A percentile compares a stretch with the other conserved stretches of the same genome.
phyloP scores from a whole-genome alignment of 2,329 filamentous ascomycete genomes.

The Colletotrichum sp. region DNA sequence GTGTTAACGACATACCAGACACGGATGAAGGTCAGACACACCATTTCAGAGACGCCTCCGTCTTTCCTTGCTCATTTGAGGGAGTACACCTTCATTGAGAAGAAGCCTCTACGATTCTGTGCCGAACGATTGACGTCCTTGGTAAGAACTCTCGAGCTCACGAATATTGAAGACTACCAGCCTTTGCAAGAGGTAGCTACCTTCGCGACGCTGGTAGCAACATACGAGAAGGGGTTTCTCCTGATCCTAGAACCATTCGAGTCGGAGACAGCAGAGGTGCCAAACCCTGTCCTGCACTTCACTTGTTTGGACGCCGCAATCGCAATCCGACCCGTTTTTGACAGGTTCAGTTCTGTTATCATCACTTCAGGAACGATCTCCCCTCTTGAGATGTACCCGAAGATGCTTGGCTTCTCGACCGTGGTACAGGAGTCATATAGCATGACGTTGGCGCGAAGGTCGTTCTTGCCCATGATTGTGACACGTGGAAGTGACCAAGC shows the following conservation, averaged over 20 bases:
- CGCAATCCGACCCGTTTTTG: slow-evolving; percentile 96
- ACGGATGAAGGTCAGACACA: slow-evolving; percentile 96
- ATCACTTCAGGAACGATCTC: slow-evolving; percentile 98
- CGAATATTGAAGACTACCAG: slow-evolving; percentile 98
- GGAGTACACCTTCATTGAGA: slow-evolving; percentile 97
- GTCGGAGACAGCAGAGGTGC: slow-evolving; percentile 92
- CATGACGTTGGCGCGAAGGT: slow-evolving; percentile 92
- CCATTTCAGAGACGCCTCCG: slow-evolving; percentile 94
- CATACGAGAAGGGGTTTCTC: slow-evolving; percentile 95
- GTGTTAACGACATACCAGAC: slow-evolving; percentile 57
- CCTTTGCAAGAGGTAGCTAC: slow-evolving; percentile 96
- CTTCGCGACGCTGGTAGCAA: slow-evolving; percentile 94
- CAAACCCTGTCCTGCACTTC: slow-evolving; percentile 96
- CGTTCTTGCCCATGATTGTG: slow-evolving; percentile 98
- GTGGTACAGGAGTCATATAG: slow-evolving; percentile 97
- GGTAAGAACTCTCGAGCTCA: slow-evolving; percentile 91
- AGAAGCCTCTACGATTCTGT: slow-evolving; percentile 93
- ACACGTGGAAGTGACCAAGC: slow-evolving; percentile 94
- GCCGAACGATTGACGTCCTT: slow-evolving; percentile 93
- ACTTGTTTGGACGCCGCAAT: slow-evolving; percentile 97
- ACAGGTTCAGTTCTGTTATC: slow-evolving; percentile 96
- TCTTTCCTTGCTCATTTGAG: slow-evolving; percentile 93
- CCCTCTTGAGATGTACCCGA: slow-evolving; percentile 97
- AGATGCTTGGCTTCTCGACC: slow-evolving; percentile 93
- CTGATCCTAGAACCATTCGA: slow-evolving; percentile 98